A percentile compares a stretch with the other conserved stretches of the same genome.
Conservation (phyloP, 345 rosid genomes). For the Theobroma cacao region DNA sequence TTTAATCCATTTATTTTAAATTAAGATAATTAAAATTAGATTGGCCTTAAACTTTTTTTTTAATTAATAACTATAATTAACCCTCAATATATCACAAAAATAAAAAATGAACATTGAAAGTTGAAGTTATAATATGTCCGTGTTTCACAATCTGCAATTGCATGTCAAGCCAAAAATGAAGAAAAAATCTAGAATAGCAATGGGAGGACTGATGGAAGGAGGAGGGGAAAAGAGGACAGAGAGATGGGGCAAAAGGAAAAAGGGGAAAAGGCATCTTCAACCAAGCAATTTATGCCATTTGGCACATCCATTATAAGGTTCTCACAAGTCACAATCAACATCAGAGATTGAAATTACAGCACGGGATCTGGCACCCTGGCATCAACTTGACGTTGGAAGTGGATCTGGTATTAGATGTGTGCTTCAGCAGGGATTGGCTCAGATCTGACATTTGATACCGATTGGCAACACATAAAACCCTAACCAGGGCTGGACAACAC, state of each 20-base stretch:
- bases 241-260: background rate
- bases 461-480: background rate
- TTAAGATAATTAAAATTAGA: background rate
- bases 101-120: background rate
- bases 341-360: background rate
- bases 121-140: background rate
- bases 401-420: background rate
- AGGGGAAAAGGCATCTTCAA: background rate
- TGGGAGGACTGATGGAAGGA: background rate
- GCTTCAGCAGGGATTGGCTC: background rate
- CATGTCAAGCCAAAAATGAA: background rate
- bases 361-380: background rate
- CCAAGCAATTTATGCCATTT: background rate
- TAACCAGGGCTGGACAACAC: background rate
- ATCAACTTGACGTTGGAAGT: background rate
- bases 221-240: background rate
- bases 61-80: background rate
- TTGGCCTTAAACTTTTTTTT: background rate
- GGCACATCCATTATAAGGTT: conserved; percentile 7
- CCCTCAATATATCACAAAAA: background rate
- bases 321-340: background rate
- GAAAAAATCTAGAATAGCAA: background rate
- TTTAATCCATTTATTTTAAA: background rate
- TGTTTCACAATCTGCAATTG: background rate
- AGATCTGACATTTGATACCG: background rate